Conservation (phyloP, 2,329 filamentous ascomycete species). For the Colletotrichum trifolii region DNA sequence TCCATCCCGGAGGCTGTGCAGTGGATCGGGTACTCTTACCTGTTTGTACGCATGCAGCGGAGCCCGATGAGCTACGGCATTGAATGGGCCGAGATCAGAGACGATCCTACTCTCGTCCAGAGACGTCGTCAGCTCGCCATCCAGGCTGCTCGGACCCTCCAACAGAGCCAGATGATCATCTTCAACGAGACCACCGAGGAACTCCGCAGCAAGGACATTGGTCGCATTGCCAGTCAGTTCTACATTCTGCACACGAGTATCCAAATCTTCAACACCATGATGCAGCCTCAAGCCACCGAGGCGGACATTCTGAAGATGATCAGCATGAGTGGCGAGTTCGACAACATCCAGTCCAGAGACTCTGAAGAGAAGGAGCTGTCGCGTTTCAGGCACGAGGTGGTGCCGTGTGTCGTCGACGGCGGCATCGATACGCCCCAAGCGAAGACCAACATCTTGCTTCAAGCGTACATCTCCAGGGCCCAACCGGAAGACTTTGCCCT, state of each 20-base stretch:
- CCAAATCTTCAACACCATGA: slow-evolving; percentile 96
- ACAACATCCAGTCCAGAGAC: slow-evolving; percentile 94
- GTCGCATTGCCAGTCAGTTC: slow-evolving; percentile 95
- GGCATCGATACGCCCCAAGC: slow-evolving; percentile 77
- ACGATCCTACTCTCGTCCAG: slow-evolving; percentile 89
- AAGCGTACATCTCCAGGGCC: slow-evolving; percentile 90
- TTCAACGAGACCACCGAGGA: slow-evolving; percentile 97
- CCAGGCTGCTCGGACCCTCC: slow-evolving; percentile 86
- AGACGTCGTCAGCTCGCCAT: slow-evolving; percentile 87
- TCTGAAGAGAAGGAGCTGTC: slow-evolving; percentile 90
- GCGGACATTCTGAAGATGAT: slow-evolving; percentile 97
- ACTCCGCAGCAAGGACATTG: slow-evolving; percentile 92
- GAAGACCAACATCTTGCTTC: slow-evolving; percentile 95
- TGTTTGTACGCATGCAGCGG: slow-evolving; percentile 95
- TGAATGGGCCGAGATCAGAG: slow-evolving; percentile 88
- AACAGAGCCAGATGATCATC: slow-evolving; percentile 98
- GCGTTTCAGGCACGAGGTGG: slow-evolving; percentile 74
- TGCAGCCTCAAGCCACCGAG: slow-evolving; percentile 86
- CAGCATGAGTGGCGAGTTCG: slow-evolving; percentile 96
- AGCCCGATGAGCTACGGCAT: slow-evolving; percentile 95
- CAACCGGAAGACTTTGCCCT: slow-evolving; percentile 94
- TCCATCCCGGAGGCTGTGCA: slow-evolving; percentile 93
- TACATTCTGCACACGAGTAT: slow-evolving; percentile 95
- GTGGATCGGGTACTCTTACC: slow-evolving; percentile 97
- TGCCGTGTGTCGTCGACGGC: slow-evolving; percentile 84